Evolutionary conservation across 2,329 filamentous ascomycete genomes (phyloP).

Genomic region (Aspergillus amoenus): DNA sequence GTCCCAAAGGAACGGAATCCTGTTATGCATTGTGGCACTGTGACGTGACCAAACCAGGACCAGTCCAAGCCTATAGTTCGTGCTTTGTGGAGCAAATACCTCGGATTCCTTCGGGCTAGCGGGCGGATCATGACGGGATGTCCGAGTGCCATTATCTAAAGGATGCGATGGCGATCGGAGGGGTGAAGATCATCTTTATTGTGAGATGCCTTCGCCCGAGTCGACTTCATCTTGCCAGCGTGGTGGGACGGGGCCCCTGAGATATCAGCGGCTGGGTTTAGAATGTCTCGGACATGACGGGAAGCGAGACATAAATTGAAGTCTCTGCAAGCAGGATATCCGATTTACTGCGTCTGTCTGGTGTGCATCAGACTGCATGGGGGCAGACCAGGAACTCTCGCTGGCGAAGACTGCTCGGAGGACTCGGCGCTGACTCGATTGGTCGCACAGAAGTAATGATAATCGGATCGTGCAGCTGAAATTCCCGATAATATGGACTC

Average conservation of each 20-base stretch:
- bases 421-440: not conserved
- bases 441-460: not conserved
- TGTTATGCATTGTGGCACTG: not conserved
- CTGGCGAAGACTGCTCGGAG: not conserved
- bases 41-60: not conserved
- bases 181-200: no score
- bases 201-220: no score
- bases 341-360: not conserved
- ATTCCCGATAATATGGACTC: not conserved
- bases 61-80: not conserved
- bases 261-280: not conserved
- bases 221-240: no score
- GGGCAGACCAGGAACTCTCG: not conserved
- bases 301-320: not conserved
- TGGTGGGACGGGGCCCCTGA: no score
- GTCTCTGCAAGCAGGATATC: not conserved
- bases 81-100: not conserved
- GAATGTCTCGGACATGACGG: not conserved
- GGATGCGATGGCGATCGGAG: no score
- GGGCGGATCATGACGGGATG: not conserved
- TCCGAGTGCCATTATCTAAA: not conserved
- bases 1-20: not conserved
- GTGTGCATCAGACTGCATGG: not conserved
- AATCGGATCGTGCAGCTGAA: not conserved
- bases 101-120: not conserved